Conservation (phyloP, 2,329 filamentous ascomycete genomes). For the Cladosporium phlei region DNA sequence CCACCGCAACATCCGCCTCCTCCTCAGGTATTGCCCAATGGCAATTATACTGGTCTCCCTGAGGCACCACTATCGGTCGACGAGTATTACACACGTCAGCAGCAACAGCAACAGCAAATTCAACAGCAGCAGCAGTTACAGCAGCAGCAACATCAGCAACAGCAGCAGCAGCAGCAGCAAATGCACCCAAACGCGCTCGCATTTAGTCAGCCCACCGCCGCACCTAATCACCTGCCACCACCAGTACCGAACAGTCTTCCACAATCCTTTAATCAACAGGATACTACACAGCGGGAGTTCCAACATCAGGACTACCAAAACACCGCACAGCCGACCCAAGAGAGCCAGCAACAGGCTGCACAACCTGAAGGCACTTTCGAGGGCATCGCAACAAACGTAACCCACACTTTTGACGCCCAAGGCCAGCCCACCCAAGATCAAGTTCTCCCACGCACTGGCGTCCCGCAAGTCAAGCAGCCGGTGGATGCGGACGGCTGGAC, state of each 20-base stretch:
- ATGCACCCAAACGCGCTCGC: slow-evolving; percentile 15
- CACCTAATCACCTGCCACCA: slow-evolving; percentile 60
- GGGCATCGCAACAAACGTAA: slow-evolving; percentile 54
- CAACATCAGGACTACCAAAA: slow-evolving; percentile 36
- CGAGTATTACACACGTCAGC: slow-evolving; percentile 55
- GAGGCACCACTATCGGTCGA: slow-evolving; percentile 54
- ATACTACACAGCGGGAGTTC: slow-evolving; percentile 16
- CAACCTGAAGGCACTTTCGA: slow-evolving; percentile 39
- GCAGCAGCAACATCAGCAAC: slow-evolving; percentile 52
- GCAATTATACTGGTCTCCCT: slow-evolving; percentile 35
- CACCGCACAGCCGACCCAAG: slow-evolving; percentile 32
- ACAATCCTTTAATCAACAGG: slow-evolving; percentile 20
- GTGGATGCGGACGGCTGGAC: slow-evolving; percentile 74
- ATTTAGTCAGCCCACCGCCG: slow-evolving; percentile 33
- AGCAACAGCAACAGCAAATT: slow-evolving; percentile 36
- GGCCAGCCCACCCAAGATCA: slow-evolving; percentile 50
- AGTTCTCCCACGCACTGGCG: slow-evolving; percentile 15
- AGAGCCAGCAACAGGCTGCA: slow-evolving; percentile 22
- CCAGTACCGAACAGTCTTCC: slow-evolving; percentile 31
- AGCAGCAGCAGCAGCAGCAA: slow-evolving; percentile 45
- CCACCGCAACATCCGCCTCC: slow-evolving; percentile 59
- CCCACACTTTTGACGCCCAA: slow-evolving; percentile 55
- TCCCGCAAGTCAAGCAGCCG: slow-evolving; percentile 19
- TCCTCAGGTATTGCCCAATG: slow-evolving; percentile 40
- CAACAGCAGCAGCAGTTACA: slow-evolving; percentile 25